These are phyloP conservation scores for Wickerhamiella azymoides DNA, from an alignment of 805 yeast species.

Conservation along the genomic window DNA sequence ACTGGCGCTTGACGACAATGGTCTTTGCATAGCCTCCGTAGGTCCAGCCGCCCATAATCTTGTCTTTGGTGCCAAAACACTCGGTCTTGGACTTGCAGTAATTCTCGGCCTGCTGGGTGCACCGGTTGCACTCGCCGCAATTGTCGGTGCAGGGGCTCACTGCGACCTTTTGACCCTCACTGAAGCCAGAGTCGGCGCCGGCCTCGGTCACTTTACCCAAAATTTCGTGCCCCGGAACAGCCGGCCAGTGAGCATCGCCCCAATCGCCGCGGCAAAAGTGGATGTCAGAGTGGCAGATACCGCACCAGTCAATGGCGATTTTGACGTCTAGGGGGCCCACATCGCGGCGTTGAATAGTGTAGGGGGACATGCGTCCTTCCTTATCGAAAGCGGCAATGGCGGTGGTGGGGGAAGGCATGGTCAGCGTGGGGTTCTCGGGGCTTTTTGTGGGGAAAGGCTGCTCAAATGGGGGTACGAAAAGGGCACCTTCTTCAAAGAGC, in stretches of 20 bases:
- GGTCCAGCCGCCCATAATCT: conserved; percentile 51
- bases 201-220: conserved; percentile 29
- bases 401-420: neutral
- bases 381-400: conserved; percentile 11
- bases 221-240: conserved; percentile 39
- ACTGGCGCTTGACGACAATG: conserved; percentile 40
- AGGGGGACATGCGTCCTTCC: conserved; percentile 6
- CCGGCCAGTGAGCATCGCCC: conserved; percentile 29
- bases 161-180: conserved; percentile 65
- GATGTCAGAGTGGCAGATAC: conserved; percentile 47
- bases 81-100: conserved; percentile 36
- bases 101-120: conserved; percentile 40
- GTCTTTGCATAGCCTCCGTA: conserved; percentile 33
- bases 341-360: conserved; percentile 14
- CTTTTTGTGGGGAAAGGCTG: neutral
- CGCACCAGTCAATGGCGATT: conserved; percentile 19
- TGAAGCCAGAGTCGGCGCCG: conserved; percentile 37
- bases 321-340: conserved; percentile 23
- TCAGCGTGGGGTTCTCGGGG: neutral
- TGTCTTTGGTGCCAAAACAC: conserved; percentile 35
- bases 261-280: conserved; percentile 41
- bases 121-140: conserved; percentile 49
- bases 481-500: too few relatives aligned
- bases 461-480: too few relatives aligned
- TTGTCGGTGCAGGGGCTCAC: conserved; percentile 57